phyloP scores from a whole-genome alignment of 2,329 filamentous ascomycete genomes.

The Epichloe typhina region DNA sequence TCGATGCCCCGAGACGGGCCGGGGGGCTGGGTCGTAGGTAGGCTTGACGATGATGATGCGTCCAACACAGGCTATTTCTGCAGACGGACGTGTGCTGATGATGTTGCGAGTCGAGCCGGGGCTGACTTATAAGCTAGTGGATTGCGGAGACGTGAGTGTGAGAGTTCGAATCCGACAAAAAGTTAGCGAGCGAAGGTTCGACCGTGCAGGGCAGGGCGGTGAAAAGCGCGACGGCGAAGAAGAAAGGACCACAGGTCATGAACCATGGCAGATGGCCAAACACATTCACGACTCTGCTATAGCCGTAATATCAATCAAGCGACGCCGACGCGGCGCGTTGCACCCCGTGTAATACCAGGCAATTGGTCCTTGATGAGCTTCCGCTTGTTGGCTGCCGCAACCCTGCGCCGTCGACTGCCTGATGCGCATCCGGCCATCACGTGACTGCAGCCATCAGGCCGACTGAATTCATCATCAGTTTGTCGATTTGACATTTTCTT shows the following conservation, averaged over 20 bases:
- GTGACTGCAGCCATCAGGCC: neutral
- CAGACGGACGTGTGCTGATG: slow-evolving; percentile 4
- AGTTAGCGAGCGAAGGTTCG: slow-evolving; percentile 2
- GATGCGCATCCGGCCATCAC: slow-evolving; percentile 1
- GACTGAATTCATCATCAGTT: too few relatives aligned
- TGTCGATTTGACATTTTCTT: too few relatives aligned
- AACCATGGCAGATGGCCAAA: neutral
- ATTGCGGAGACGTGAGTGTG: slow-evolving; percentile 9
- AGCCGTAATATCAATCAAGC: neutral
- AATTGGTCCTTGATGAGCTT: slow-evolving; percentile 3
- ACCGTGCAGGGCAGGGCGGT: slow-evolving; percentile 5
- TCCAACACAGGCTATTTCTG: neutral
- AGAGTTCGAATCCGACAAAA: neutral
- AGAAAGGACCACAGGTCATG: neutral
- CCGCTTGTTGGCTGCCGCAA: neutral
- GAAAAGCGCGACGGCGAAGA: neutral
- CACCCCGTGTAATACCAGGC: slow-evolving; percentile 4
- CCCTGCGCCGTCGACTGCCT: neutral
- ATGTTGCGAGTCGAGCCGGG: slow-evolving; percentile 7
- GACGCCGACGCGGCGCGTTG: slow-evolving; percentile 5
- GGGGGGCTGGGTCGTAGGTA: slow-evolving; percentile 1
- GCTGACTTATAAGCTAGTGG: slow-evolving; percentile 8
- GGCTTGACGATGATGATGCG: neutral
- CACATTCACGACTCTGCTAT: neutral
- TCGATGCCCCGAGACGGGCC: slow-evolving; percentile 6